phyloP scores from a whole-genome alignment of 306 rosid species.

The Cicer chorassanicum region DNA sequence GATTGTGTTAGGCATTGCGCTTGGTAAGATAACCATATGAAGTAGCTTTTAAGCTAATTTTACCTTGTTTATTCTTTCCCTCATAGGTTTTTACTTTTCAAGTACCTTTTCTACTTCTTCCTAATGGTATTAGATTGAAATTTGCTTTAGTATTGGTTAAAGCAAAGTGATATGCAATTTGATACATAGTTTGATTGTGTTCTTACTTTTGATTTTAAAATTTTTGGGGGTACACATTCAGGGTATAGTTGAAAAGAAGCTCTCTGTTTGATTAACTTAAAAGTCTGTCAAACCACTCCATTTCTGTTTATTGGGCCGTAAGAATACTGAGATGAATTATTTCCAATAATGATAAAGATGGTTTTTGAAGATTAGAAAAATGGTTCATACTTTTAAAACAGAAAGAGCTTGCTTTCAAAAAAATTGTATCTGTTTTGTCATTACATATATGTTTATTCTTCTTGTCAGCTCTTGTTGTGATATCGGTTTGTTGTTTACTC shows the following conservation, averaged over 20 bases:
- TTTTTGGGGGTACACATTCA: slow-evolving; percentile 17
- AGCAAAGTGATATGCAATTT: slow-evolving; percentile 2
- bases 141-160: neutral
- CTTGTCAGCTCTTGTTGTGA: neutral
- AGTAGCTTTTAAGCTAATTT: slow-evolving; percentile 34
- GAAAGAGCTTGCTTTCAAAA: slow-evolving; percentile 9
- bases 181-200: neutral
- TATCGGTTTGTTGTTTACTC: slow-evolving; percentile 4
- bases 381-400: slow-evolving; percentile 29
- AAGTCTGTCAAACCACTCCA: neutral
- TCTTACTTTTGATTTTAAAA: neutral
- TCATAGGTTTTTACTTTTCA: slow-evolving; percentile 5
- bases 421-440: neutral
- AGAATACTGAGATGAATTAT: slow-evolving; percentile 18
- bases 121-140: slow-evolving; percentile 22
- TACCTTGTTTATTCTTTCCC: slow-evolving; percentile 1
- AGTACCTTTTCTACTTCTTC: slow-evolving; percentile 24
- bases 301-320: slow-evolving; percentile 29
- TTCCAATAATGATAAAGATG: neutral
- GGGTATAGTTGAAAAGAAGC: neutral
- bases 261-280: slow-evolving; percentile 12
- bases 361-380: slow-evolving; percentile 19
- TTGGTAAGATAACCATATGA: slow-evolving; percentile 48
- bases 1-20: slow-evolving; percentile 53
- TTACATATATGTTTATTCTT: neutral